Conservation (phyloP, 768 basidiomycete genomes). For the Pholiota molesta region DNA sequence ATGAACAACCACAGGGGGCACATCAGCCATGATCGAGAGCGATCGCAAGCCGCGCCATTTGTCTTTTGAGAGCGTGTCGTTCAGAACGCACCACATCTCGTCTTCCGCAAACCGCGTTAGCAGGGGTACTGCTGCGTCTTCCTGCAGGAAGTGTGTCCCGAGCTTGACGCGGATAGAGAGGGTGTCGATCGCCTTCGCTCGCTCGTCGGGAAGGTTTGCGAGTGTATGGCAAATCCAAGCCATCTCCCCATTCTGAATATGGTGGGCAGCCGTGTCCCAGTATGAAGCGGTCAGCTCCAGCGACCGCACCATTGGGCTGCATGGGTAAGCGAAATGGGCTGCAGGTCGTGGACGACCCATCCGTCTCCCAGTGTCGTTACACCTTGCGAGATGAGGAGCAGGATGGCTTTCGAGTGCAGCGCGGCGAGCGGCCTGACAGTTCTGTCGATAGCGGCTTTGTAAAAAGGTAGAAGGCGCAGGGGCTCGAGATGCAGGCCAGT, state of each 20-base stretch:
- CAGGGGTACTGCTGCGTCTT: no score
- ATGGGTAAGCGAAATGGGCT: neutral
- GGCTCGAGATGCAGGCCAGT: neutral
- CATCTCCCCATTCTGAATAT: neutral
- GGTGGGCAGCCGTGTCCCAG: neutral
- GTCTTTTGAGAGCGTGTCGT: neutral
- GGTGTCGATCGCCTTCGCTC: neutral
- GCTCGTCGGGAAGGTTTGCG: neutral
- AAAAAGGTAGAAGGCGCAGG: neutral
- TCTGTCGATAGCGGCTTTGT: neutral
- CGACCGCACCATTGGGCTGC: neutral
- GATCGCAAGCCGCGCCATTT: neutral
- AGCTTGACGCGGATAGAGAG: neutral
- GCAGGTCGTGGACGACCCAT: neutral
- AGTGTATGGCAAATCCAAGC: neutral
- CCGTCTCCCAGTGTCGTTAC: neutral
- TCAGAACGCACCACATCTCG: constrained; percentile 1
- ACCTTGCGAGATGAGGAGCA: neutral
- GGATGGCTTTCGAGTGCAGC: neutral
- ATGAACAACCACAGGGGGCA: neutral
- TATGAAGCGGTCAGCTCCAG: neutral
- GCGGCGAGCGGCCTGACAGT: neutral
- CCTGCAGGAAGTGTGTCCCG: neutral
- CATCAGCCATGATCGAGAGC: neutral
- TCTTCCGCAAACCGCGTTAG: neutral